These are phyloP conservation scores for Septoria petroselini DNA, from an alignment of 2,329 filamentous ascomycete genomes.

Conservation along the genomic window DNA sequence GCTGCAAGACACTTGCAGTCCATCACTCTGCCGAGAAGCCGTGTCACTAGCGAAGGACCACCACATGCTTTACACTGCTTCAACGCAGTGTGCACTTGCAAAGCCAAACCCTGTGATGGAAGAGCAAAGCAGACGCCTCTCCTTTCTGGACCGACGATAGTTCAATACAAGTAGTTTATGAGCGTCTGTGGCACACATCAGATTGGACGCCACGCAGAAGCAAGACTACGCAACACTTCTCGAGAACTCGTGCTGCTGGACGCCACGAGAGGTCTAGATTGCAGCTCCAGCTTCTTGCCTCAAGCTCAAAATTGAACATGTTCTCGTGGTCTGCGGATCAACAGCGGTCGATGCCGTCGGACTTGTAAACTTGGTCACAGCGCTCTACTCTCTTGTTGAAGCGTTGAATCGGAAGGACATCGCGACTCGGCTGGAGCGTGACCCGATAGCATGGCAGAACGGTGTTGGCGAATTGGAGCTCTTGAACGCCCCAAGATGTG, in stretches of 20 bases:
- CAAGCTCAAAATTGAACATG: too few relatives aligned
- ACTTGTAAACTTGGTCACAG: too few relatives aligned
- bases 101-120: slow-evolving; percentile 7
- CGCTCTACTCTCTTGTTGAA: too few relatives aligned
- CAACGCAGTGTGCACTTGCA: background rate
- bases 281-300: too few relatives aligned
- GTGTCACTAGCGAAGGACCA: slow-evolving; percentile 10
- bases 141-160: background rate
- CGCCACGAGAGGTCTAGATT: slow-evolving; percentile 2
- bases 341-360: too few relatives aligned
- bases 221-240: too few relatives aligned
- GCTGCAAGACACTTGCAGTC: slow-evolving; percentile 13
- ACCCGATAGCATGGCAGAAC: too few relatives aligned
- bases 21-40: slow-evolving; percentile 10
- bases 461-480: too few relatives aligned
- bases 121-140: too few relatives aligned
- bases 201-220: slow-evolving; percentile 5
- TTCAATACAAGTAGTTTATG: slow-evolving; percentile 1
- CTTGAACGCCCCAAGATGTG: background rate
- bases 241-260: background rate
- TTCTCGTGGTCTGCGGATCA: too few relatives aligned
- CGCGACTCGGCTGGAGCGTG: too few relatives aligned
- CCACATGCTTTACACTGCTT: slow-evolving; percentile 12
- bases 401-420: too few relatives aligned
- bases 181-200: slow-evolving; percentile 13